Conservation (phyloP, 139 green algal species). For the Dunaliella primolecta region DNA sequence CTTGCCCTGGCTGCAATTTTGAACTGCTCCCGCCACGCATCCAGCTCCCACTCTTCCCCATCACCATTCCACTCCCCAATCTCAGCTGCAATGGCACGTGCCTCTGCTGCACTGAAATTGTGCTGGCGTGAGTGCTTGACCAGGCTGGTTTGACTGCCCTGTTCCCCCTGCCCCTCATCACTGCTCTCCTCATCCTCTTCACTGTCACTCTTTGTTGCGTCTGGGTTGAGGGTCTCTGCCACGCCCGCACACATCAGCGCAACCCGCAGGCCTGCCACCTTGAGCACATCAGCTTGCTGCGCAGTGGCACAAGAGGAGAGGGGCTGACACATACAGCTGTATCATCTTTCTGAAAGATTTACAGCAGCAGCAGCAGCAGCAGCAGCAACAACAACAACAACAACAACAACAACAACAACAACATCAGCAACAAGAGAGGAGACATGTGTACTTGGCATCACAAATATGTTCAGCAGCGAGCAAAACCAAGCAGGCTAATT, state of each 20-base stretch:
- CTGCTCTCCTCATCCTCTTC: background rate
- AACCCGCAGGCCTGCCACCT: background rate
- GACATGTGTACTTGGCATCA: no score
- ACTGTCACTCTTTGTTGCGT: background rate
- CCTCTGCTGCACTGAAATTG: background rate
- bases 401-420: no score
- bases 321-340: no score
- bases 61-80: background rate
- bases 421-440: no score
- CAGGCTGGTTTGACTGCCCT: background rate
- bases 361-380: no score
- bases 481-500: no score
- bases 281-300: conserved; percentile 19
- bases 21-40: background rate
- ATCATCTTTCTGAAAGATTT: no score
- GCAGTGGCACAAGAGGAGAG: background rate
- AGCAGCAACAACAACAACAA: no score
- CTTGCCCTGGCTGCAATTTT: background rate
- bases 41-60: background rate
- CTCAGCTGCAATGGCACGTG: conserved; percentile 5
- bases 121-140: background rate
- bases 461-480: no score
- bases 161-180: background rate
- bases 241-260: background rate
- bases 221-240: background rate